Conservation (phyloP, 805 yeast genomes). For the Candida broadrunensis region DNA sequence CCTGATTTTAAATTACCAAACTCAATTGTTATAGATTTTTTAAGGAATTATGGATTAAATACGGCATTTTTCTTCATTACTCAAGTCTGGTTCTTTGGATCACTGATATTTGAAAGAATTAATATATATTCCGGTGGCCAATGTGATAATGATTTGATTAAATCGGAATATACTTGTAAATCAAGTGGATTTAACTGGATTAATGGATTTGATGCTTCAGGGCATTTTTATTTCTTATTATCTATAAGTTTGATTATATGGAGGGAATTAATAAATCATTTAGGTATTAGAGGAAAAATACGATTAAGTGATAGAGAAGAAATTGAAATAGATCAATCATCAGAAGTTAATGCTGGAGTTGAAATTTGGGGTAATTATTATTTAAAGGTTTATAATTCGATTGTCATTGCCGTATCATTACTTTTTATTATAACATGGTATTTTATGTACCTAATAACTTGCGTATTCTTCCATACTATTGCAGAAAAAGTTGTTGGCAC, state of each 20-base stretch:
- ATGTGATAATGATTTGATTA: conserved; percentile 20
- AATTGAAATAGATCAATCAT: background rate
- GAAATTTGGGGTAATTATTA: background rate
- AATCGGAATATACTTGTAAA: conserved; percentile 10
- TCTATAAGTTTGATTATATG: conserved; percentile 40
- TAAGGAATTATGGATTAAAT: conserved; percentile 9
- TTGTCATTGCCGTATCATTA: conserved; percentile 2
- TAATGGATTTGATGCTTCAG: conserved; percentile 52
- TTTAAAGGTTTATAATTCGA: background rate
- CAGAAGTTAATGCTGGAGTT: background rate
- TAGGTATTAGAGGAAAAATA: background rate
- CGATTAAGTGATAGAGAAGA: background rate
- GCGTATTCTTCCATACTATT: conserved; percentile 48
- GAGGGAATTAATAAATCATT: conserved; percentile 3
- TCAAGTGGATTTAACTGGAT: conserved; percentile 37
- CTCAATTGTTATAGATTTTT: conserved; percentile 1
- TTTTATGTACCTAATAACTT: conserved; percentile 39
- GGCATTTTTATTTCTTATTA: conserved; percentile 47
- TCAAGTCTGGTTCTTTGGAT: conserved; percentile 32
- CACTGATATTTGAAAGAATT: conserved; percentile 29
- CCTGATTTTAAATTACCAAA: conserved; percentile 3
- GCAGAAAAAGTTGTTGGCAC: conserved; percentile 46
- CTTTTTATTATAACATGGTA: conserved; percentile 31
- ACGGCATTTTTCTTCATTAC: conserved; percentile 7
- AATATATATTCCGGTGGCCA: conserved; percentile 37